Base-by-base conservation (phyloP, 345 rosid species). In the Cochlearia excelsa region DNA sequence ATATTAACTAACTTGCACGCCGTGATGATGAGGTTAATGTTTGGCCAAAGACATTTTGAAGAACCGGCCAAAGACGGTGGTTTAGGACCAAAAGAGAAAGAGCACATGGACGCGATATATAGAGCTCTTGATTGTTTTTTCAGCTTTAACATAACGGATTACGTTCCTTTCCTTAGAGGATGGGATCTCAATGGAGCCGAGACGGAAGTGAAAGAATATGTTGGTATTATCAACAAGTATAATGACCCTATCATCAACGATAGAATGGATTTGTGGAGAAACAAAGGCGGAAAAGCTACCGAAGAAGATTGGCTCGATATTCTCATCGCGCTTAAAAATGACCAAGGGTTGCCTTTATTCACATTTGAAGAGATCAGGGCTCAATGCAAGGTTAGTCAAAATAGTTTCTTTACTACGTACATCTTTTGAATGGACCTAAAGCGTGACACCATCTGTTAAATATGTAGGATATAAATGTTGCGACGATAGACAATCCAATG, bases 41-140 rank as follows among this genome's bases (percentile, higher is more conserved):
- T 77, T 59, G 48, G 67, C 37, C 53, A 26, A 39, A 67, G 81
- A 38, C 59, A 66, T 46, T 77, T 74, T 37, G 67, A 51, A 26
- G 47, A 62, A 40, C 47, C 4, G 5, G 42, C 42, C 1, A 3
- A 51, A 9, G 61, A 70, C 4, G 75, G 75, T 2, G 71, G 76
- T 16, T 69, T 70, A 1, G 74, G 48, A 4, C 10, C 51, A 1
- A 46, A 37, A 41, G 76, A 75, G 16, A 44, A 51, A 34, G 44
- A 71, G 9, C 61, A 67, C 10, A 43, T 68, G 39, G 74, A 72
- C 6, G 68, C 77, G 1, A 45, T 69, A 8, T 73, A 50, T 53
- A 6, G 2, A 0, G 57, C 42, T 1, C 9, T 72, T 0, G 54
- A 47, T 26, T 50, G 56, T 9, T 5, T 72, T 16, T 62, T 67